Evolutionary conservation across 2,329 filamentous ascomycete species (phyloP).

Genomic region (Penicillium frequentans): DNA sequence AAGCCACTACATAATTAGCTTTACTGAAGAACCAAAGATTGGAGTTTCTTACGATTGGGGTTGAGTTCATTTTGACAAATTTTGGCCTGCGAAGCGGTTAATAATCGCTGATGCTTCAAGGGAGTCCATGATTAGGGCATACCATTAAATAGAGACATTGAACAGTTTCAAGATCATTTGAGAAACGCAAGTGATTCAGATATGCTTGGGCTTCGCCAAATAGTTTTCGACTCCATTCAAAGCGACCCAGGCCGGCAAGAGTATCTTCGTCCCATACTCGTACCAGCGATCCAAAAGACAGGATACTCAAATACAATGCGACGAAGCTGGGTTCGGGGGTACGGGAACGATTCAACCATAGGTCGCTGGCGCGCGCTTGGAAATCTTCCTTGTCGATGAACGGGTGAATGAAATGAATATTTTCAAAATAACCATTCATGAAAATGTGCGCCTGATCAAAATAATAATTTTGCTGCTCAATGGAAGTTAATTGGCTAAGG

Average conservation of each 20-base stretch:
- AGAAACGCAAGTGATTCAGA: slow-evolving; percentile 43
- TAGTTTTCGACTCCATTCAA: slow-evolving; percentile 50
- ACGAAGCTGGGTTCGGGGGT: slow-evolving; percentile 44
- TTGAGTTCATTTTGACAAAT: slow-evolving; percentile 53
- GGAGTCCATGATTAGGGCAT: neutral
- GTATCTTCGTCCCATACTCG: slow-evolving; percentile 46
- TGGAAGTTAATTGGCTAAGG: slow-evolving; percentile 17
- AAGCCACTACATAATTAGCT: slow-evolving; percentile 36
- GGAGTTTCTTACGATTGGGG: slow-evolving; percentile 41
- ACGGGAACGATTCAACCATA: slow-evolving; percentile 41
- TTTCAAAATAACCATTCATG: slow-evolving; percentile 50
- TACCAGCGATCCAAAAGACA: slow-evolving; percentile 50
- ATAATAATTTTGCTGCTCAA: slow-evolving; percentile 38
- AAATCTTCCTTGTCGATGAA: slow-evolving; percentile 50
- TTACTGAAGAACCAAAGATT: neutral
- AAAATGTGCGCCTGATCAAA: slow-evolving; percentile 49
- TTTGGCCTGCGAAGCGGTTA: slow-evolving; percentile 38
- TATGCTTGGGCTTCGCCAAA: slow-evolving; percentile 45
- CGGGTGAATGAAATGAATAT: slow-evolving; percentile 51
- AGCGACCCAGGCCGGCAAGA: slow-evolving; percentile 45
- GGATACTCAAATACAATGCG: slow-evolving; percentile 49
- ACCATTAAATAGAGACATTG: slow-evolving; percentile 52
- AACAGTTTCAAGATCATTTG: slow-evolving; percentile 50
- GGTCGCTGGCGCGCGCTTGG: slow-evolving; percentile 42
- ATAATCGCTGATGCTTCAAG: neutral